Conservation (phyloP, 129 eudicot species). For the Cynara cardunculus region DNA sequence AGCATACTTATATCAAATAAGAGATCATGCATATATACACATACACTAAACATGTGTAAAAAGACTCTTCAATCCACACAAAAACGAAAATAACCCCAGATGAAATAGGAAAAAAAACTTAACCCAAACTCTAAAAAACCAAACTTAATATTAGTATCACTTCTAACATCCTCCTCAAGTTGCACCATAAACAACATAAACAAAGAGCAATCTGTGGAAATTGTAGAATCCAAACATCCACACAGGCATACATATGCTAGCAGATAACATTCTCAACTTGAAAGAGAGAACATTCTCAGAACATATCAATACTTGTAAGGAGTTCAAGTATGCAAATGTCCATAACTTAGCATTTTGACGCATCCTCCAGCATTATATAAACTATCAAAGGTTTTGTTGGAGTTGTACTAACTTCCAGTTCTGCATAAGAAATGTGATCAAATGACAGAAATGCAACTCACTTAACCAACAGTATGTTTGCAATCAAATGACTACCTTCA, state of each 20-base stretch:
- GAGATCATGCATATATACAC: background rate
- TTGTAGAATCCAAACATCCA: background rate
- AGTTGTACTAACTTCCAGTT: background rate
- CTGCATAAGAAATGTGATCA: background rate
- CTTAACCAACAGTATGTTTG: background rate
- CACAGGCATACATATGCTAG: background rate
- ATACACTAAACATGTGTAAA: background rate
- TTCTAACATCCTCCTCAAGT: background rate
- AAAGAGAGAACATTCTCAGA: background rate
- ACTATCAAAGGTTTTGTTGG: background rate
- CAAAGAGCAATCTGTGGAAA: background rate
- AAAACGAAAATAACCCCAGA: background rate
- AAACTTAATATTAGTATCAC: background rate
- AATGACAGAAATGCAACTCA: no score
- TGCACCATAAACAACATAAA: no score
- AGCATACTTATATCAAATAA: no score
- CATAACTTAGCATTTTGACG: background rate
- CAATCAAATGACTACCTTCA: background rate
- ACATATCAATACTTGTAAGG: background rate
- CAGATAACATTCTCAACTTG: background rate
- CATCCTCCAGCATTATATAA: background rate
- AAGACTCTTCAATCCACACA: background rate
- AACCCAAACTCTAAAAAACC: background rate
- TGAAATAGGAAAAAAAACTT: background rate
- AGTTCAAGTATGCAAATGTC: background rate